Evolutionary conservation across 768 basidiomycete species (phyloP).

Genomic region (Dendrothele bispora): DNA sequence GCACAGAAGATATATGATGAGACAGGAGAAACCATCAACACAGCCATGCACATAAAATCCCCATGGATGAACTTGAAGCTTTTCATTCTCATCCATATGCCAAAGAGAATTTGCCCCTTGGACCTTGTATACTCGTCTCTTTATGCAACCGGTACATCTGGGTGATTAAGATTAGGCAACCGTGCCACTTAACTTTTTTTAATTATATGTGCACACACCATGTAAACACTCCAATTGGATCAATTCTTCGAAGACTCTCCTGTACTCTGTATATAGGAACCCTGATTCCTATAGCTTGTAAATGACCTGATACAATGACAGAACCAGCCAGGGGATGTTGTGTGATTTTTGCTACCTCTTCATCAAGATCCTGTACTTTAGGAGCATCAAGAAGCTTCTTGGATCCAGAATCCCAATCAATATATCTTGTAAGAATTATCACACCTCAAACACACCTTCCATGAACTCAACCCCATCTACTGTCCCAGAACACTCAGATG

Average conservation of each 20-base stretch:
- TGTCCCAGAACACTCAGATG: no score
- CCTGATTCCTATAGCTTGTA: not conserved
- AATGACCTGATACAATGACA: conserved; percentile 1
- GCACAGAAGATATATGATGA: conserved; percentile 27
- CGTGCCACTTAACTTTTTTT: not conserved
- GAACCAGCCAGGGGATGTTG: conserved; percentile 7
- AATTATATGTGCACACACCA: no score
- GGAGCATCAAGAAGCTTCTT: no score
- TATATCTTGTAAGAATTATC: no score
- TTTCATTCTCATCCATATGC: conserved; percentile 38
- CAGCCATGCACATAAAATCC: conserved; percentile 34
- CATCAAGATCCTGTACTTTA: conserved; percentile 10
- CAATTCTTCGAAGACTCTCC: conserved; percentile 6
- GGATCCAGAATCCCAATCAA: no score
- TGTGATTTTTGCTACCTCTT: conserved; percentile 1
- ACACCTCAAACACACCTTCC: no score
- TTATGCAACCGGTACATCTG: not conserved
- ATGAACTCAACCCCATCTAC: no score
- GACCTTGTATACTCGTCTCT: conserved; percentile 26
- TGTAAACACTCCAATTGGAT: conserved; percentile 6
- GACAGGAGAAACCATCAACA: conserved; percentile 37
- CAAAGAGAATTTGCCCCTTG: conserved; percentile 30
- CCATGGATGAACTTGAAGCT: conserved; percentile 33
- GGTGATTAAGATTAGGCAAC: no score
- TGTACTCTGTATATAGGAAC: not conserved